phyloP scores from a whole-genome alignment of 2,329 filamentous ascomycete species.

The Xylariaceae sp. region DNA sequence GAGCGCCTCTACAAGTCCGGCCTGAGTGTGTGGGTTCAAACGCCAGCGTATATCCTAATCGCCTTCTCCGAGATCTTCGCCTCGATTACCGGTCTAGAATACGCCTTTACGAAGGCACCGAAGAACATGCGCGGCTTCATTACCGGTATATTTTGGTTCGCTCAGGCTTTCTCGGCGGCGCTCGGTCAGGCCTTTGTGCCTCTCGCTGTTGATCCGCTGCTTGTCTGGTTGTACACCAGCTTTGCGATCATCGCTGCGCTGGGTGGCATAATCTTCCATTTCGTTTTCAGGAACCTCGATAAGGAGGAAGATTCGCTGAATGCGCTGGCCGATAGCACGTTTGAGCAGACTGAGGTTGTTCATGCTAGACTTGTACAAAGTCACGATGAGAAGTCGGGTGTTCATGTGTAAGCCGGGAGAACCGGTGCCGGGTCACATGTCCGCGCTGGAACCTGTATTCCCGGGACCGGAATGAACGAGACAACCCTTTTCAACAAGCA shows the following conservation, averaged over 20 bases:
- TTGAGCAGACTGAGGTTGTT: conserved; percentile 21
- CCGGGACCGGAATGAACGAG: no score
- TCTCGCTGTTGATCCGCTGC: conserved; percentile 55
- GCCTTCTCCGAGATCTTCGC: conserved; percentile 57
- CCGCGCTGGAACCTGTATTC: no score
- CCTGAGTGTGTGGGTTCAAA: conserved; percentile 58
- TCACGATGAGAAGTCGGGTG: conserved; percentile 24
- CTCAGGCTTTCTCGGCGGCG: conserved; percentile 52
- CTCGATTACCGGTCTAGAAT: conserved; percentile 64
- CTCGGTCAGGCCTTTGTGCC: conserved; percentile 55
- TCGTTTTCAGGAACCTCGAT: conserved; percentile 58
- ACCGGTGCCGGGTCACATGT: conserved; percentile 25
- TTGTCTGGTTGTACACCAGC: conserved; percentile 68
- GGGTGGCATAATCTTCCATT: conserved; percentile 62
- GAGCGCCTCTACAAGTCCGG: conserved; percentile 30
- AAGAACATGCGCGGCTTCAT: conserved; percentile 61
- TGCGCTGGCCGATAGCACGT: conserved; percentile 39
- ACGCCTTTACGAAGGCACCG: conserved; percentile 68
- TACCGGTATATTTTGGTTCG: conserved; percentile 54
- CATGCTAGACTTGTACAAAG: conserved; percentile 7
- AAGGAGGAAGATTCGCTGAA: conserved; percentile 62
- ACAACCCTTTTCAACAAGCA: no score
- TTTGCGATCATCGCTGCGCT: conserved; percentile 61
- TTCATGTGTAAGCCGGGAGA: conserved; percentile 20
- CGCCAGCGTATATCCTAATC: conserved; percentile 52